A percentile compares a stretch with the other conserved stretches of the same genome.
These are phyloP conservation scores for Candida pseudoviswanathii DNA, from an alignment of 1,139 yeast genomes.

Conservation along the genomic window DNA sequence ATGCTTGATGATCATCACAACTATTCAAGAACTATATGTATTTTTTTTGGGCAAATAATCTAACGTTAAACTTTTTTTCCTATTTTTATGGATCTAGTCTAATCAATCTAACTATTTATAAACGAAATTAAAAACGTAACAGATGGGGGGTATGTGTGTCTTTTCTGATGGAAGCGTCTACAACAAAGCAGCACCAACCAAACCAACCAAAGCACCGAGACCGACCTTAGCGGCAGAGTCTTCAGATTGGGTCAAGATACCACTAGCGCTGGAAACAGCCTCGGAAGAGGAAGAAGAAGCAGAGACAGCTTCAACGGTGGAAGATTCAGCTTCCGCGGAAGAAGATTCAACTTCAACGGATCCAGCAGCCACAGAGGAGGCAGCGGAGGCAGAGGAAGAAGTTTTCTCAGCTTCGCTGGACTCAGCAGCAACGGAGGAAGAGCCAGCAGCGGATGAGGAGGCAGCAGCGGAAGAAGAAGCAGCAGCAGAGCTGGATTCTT, in stretches of 20 bases:
- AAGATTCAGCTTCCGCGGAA: constrained; percentile 8
- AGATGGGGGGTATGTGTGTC: no score
- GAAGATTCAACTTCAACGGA: constrained; percentile 1
- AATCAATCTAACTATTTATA: no score
- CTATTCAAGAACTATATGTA: no score
- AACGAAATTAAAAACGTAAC: no score
- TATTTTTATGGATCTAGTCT: no score
- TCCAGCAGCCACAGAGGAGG: neutral
- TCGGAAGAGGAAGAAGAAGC: constrained; percentile 16
- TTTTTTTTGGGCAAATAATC: no score
- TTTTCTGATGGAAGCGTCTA: constrained; percentile 18
- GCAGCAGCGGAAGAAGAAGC: constrained; percentile 10
- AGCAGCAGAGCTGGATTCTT: constrained; percentile 15
- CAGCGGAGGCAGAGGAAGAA: constrained; percentile 1
- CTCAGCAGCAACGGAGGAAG: constrained; percentile 3
- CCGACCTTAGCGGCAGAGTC: constrained; percentile 40
- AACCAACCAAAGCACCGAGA: constrained; percentile 49
- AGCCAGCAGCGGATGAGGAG: constrained; percentile 5
- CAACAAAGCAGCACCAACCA: constrained; percentile 52
- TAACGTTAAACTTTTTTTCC: no score
- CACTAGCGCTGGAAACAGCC: constrained; percentile 16
- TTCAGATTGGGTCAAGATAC: constrained; percentile 12
- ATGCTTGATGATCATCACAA: no score
- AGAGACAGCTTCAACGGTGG: constrained; percentile 8
- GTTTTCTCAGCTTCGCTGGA: constrained; percentile 5